Base-by-base conservation (phyloP, 306 rosid genomes). In the Potentilla sterilis region DNA sequence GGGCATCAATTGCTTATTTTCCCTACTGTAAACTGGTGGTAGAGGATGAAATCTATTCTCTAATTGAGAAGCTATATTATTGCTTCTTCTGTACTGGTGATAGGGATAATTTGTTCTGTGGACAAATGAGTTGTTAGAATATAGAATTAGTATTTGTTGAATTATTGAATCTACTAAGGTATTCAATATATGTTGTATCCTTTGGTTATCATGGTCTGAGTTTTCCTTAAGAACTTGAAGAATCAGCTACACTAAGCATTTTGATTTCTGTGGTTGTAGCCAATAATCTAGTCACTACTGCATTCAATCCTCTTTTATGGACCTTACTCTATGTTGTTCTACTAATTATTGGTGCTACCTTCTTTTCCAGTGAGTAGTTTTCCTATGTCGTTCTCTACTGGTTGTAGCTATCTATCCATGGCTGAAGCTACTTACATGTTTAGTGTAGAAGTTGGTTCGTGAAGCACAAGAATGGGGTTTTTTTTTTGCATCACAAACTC, bases 21-120 rank as follows among this genome's bases (percentile, higher is more conserved):
- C 51, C 84, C 78, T 59, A 61, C 77, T 74, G 89, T 83, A 81
- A 72, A 76, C 78, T 82, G 77, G 74, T 62, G 73, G 81, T 79
- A 80, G 81, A 78, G 49, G 71, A 57, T 46, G 62, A 37, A 51
- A 75, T 74, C 47, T 49, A 75, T 74, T 74, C 57, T 74, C 75
- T 78, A 58, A 59, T 70, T 75, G 64, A 47, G 47, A 76, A 68
- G 81, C 52, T 77, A 63, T 74, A 83, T 28, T 74, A 47, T 65
- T 75, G 85, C 74, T 79, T 80, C 47, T 64, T 75, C 49, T 58
- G 73, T 77, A 72, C 57, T 54, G 77, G 75, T 63, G 43, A 66
- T 63, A 32, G 28, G 54, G 77, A 40, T 73, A 24, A 59, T 78
- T 57, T 69, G 58, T 61, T 69, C 28, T 61, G 18, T 47, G 46